Percentiles rank a stretch among this genome's conserved stretches.
Conservation (phyloP, 179 eudicot species). For the Sideroxylon spinosum region DNA sequence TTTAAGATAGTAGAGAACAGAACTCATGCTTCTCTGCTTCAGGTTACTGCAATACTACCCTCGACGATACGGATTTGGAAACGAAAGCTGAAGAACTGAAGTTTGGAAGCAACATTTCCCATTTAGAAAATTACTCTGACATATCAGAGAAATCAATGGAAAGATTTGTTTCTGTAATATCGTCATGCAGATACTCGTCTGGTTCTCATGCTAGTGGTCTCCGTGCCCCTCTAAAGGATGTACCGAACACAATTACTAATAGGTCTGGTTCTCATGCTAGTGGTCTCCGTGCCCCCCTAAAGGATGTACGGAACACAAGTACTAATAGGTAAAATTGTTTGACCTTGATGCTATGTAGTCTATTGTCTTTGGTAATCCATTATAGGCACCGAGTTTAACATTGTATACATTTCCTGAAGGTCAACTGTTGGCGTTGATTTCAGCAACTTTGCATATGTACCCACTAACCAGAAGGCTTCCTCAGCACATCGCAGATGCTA, state of each 20-base stretch:
- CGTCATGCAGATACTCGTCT: slow-evolving; percentile 61
- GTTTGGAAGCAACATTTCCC: slow-evolving; percentile 83
- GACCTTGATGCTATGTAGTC: not conserved
- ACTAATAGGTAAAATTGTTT: slow-evolving; percentile 38
- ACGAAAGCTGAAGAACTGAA: slow-evolving; percentile 40
- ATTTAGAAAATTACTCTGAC: slow-evolving; percentile 67
- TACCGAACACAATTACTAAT: slow-evolving; percentile 38
- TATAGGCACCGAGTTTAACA: not conserved
- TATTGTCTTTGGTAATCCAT: not conserved
- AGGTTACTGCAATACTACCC: slow-evolving; percentile 32
- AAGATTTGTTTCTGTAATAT: slow-evolving; percentile 67
- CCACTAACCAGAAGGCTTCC: slow-evolving; percentile 28
- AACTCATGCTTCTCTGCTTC: slow-evolving; percentile 16
- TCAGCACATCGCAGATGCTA: slow-evolving; percentile 29
- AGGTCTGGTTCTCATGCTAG: slow-evolving; percentile 94
- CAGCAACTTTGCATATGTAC: slow-evolving; percentile 41
- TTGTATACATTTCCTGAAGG: slow-evolving; percentile 26
- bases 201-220: slow-evolving; percentile 99
- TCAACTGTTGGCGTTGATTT: slow-evolving; percentile 30
- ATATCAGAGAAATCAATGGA: slow-evolving; percentile 90
- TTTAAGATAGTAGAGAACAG: not conserved
- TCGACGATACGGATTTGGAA: slow-evolving; percentile 27
- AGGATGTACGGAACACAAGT: slow-evolving; percentile 52
- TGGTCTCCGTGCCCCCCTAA: slow-evolving; percentile 92
- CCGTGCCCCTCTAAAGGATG: slow-evolving; percentile 82